phyloP scores from a whole-genome alignment of 2,329 filamentous ascomycete species.

The Aspergillus udagawae region DNA sequence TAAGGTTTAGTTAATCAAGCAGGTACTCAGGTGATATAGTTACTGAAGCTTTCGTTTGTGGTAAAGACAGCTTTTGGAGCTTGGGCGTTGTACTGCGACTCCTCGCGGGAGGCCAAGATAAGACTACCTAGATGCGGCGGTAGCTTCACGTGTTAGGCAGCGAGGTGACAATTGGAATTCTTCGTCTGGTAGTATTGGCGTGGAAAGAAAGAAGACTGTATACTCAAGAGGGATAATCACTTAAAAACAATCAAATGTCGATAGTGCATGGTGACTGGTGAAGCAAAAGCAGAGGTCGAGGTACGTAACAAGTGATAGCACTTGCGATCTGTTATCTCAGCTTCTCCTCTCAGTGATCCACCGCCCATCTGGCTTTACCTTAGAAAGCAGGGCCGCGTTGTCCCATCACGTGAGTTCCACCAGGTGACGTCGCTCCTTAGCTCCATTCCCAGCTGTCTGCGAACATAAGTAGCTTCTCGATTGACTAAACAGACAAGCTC shows the following conservation, averaged over 20 bases:
- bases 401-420: constrained; percentile 11
- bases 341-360: background rate
- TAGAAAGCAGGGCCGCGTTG: constrained; percentile 5
- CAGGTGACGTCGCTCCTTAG: background rate
- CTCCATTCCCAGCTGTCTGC: background rate
- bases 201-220: background rate
- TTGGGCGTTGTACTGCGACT: background rate
- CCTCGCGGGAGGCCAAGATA: background rate
- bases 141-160: background rate
- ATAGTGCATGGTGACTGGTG: background rate
- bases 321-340: background rate
- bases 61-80: background rate
- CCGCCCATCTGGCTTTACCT: background rate
- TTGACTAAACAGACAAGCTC: background rate
- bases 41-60: background rate
- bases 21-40: background rate
- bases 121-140: background rate
- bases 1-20: background rate
- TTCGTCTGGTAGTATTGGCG: background rate
- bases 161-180: background rate
- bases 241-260: background rate
- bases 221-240: background rate
- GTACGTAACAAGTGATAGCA: background rate
- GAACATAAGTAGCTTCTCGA: background rate
- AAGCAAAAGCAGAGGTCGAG: background rate